Percentiles rank a stretch among this genome's conserved stretches.
These are phyloP conservation scores for Tetrastigma voinierianum DNA, from an alignment of 164 flowering plant species.

Conservation along the genomic window DNA sequence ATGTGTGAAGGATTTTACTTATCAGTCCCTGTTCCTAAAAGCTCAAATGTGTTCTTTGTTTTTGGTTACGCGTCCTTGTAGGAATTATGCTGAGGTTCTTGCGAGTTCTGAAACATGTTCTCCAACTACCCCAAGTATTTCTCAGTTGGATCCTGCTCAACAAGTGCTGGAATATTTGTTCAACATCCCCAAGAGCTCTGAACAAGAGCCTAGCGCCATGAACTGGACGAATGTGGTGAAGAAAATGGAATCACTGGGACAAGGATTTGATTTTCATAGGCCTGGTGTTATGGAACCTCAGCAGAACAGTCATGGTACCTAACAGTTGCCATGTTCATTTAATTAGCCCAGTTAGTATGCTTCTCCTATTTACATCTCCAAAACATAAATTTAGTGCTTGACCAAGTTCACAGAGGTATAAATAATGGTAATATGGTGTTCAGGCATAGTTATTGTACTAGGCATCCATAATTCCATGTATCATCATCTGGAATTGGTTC, in stretches of 20 bases:
- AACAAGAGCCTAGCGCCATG: constrained; percentile 64
- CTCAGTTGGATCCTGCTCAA: constrained; percentile 50
- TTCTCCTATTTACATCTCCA: neutral
- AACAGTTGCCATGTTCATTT: neutral
- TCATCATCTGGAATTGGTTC: too few relatives aligned
- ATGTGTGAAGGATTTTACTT: too few relatives aligned
- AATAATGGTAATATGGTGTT: too few relatives aligned
- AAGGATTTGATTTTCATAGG: constrained; percentile 27
- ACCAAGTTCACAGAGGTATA: too few relatives aligned
- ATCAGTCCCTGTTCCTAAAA: neutral
- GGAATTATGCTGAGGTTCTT: constrained; percentile 46
- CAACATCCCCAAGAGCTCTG: constrained; percentile 55
- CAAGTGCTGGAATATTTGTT: constrained; percentile 78
- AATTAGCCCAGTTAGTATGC: neutral
- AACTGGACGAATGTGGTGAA: constrained; percentile 77
- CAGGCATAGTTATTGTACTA: too few relatives aligned
- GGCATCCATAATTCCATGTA: too few relatives aligned
- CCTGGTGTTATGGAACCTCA: constrained; percentile 19
- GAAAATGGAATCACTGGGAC: constrained; percentile 69
- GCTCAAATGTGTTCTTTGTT: neutral
- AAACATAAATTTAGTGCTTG: too few relatives aligned
- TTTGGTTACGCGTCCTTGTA: constrained; percentile 22
- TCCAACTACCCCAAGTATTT: constrained; percentile 19
- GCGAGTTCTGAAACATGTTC: constrained; percentile 26
- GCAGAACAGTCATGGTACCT: constrained; percentile 42